These are phyloP conservation scores for Cryptosporidium ryanae DNA, from an alignment of 169 alveolate genomes.

Conservation along the genomic window DNA sequence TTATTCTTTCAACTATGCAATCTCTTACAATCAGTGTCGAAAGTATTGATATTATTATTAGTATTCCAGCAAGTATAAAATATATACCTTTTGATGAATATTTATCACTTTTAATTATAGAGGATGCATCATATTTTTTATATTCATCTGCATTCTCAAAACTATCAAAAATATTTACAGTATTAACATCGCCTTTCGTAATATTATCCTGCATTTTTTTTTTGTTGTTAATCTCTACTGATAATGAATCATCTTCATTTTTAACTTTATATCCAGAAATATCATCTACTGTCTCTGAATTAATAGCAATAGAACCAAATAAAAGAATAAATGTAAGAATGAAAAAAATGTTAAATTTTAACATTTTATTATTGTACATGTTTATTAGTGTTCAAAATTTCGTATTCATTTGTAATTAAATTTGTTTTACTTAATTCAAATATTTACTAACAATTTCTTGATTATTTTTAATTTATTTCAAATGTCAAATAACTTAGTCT, in stretches of 20 bases:
- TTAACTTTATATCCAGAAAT: too few relatives aligned
- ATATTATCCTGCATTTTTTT: neutral
- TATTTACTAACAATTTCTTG: neutral
- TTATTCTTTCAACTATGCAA: constrained; percentile 55
- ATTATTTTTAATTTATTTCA: neutral
- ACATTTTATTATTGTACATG: too few relatives aligned
- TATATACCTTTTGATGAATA: constrained; percentile 40
- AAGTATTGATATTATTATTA: constrained; percentile 32
- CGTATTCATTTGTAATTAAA: too few relatives aligned
- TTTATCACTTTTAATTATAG: neutral
- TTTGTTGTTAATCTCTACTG: neutral
- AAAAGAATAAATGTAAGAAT: too few relatives aligned
- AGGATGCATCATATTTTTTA: neutral
- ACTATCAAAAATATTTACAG: neutral
- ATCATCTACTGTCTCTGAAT: too few relatives aligned
- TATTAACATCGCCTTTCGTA: neutral
- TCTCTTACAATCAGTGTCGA: constrained; percentile 54
- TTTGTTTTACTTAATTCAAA: too few relatives aligned
- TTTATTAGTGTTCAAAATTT: too few relatives aligned
- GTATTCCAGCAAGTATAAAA: constrained; percentile 36
- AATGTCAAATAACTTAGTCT: neutral
- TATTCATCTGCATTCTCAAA: neutral
- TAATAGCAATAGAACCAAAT: too few relatives aligned
- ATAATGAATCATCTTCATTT: neutral
- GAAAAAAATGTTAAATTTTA: too few relatives aligned